A percentile compares a stretch with the other conserved stretches of the same genome.
These are phyloP conservation scores for Citrus maxima DNA, from an alignment of 345 rosid genomes.

Conservation along the genomic window DNA sequence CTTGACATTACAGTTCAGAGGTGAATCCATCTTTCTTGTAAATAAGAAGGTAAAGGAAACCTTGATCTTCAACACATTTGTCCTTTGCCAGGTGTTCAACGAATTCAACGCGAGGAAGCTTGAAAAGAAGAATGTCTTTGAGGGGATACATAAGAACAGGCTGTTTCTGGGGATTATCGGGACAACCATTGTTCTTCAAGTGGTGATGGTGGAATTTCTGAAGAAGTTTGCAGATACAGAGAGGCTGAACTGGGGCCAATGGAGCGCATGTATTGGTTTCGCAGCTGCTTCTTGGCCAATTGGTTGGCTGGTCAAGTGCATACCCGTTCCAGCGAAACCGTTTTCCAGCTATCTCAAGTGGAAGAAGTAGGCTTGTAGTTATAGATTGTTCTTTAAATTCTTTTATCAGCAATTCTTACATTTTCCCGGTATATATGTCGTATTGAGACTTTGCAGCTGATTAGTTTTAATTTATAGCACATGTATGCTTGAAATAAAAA, in stretches of 20 bases:
- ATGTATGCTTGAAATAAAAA: not conserved
- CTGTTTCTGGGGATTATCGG: constrained; percentile 57
- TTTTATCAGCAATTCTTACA: not conserved
- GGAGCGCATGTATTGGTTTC: constrained; percentile 56
- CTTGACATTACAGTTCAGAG: constrained; percentile 60
- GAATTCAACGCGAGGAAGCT: constrained; percentile 76
- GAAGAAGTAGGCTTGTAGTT: constrained; percentile 2
- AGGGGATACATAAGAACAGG: constrained; percentile 62
- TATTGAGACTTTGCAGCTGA: no score
- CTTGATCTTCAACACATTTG: constrained; percentile 66
- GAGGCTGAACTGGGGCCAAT: constrained; percentile 62
- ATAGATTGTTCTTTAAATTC: not conserved
- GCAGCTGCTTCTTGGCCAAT: constrained; percentile 73
- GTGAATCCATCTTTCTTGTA: constrained; percentile 51
- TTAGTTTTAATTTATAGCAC: not conserved
- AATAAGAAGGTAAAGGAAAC: constrained; percentile 52
- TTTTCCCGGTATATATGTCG: no score
- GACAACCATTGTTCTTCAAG: constrained; percentile 53
- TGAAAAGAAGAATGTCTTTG: constrained; percentile 67
- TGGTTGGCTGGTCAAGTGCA: constrained; percentile 56
- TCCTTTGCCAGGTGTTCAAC: constrained; percentile 80
- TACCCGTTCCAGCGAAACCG: constrained; percentile 54
- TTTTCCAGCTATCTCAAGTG: constrained; percentile 42
- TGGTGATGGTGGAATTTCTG: constrained; percentile 69
- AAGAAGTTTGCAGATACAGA: constrained; percentile 70